These are phyloP conservation scores for Rubroshorea leprosula DNA, from an alignment of 345 rosid genomes.

Conservation along the genomic window DNA sequence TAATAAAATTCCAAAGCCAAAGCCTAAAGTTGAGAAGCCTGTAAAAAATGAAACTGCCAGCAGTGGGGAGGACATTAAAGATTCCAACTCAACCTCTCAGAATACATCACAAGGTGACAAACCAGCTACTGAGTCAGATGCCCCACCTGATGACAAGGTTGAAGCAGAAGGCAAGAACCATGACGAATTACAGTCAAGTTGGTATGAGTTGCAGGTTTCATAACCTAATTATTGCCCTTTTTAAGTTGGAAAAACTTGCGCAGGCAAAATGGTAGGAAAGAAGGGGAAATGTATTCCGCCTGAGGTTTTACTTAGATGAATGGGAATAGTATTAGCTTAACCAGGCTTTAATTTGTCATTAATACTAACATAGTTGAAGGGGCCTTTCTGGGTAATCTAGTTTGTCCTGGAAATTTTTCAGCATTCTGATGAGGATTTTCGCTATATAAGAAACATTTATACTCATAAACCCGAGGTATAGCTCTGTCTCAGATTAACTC, in stretches of 20 bases:
- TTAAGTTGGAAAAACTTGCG: background rate
- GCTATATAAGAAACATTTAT: background rate
- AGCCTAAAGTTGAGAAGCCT: slow-evolving; percentile 76
- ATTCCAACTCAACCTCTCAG: slow-evolving; percentile 31
- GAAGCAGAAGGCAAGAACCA: slow-evolving; percentile 24
- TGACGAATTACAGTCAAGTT: slow-evolving; percentile 67
- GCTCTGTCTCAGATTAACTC: too few relatives aligned
- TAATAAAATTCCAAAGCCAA: slow-evolving; percentile 81
- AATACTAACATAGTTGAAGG: background rate
- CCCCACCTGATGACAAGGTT: slow-evolving; percentile 14
- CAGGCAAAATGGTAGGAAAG: background rate
- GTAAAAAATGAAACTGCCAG: slow-evolving; percentile 51
- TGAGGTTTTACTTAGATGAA: background rate
- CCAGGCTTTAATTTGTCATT: too few relatives aligned
- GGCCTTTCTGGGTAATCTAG: background rate
- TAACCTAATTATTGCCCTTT: too few relatives aligned
- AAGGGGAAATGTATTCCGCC: background rate
- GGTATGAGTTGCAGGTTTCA: too few relatives aligned
- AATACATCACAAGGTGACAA: slow-evolving; percentile 18
- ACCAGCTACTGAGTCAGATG: slow-evolving; percentile 24
- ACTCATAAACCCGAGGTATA: background rate
- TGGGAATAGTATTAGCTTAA: background rate
- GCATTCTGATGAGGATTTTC: background rate
- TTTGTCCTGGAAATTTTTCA: background rate
- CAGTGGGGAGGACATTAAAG: slow-evolving; percentile 22